Conservation (phyloP, 2,329 filamentous ascomycete species). For the Trichoderma simmonsii region DNA sequence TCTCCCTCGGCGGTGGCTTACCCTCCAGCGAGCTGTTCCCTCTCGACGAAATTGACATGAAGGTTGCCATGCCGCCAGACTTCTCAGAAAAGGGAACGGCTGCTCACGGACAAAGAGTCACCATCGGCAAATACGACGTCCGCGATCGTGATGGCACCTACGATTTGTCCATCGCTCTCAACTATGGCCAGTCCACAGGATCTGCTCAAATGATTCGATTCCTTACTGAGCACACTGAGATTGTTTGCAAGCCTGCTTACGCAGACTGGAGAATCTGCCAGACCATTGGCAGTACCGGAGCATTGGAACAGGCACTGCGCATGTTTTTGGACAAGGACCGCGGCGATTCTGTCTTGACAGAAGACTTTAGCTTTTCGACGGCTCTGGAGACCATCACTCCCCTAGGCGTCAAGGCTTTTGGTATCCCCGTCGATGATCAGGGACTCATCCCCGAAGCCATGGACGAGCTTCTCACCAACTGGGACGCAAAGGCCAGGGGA, state of each 20-base stretch:
- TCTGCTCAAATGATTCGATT: slow-evolving; percentile 85
- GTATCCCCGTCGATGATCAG: slow-evolving; percentile 51
- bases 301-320: slow-evolving; percentile 77
- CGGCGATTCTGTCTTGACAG: slow-evolving; percentile 76
- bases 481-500: slow-evolving; percentile 46
- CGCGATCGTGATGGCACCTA: slow-evolving; percentile 51
- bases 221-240: slow-evolving; percentile 91
- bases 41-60: slow-evolving; percentile 73
- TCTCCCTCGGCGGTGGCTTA: slow-evolving; percentile 87
- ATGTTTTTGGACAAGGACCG: slow-evolving; percentile 71
- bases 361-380: slow-evolving; percentile 88
- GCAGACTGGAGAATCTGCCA: slow-evolving; percentile 84
- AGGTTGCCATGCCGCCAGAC: slow-evolving; percentile 64
- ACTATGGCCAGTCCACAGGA: slow-evolving; percentile 87
- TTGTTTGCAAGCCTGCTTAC: slow-evolving; percentile 83
- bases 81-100: slow-evolving; percentile 69
- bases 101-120: slow-evolving; percentile 57
- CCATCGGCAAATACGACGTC: slow-evolving; percentile 81
- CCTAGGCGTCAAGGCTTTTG: slow-evolving; percentile 50
- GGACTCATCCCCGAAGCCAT: slow-evolving; percentile 51
- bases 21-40: slow-evolving; percentile 90
- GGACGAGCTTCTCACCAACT: slow-evolving; percentile 49
- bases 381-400: slow-evolving; percentile 57
- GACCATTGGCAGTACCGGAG: slow-evolving; percentile 81
- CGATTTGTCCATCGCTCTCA: slow-evolving; percentile 84